phyloP scores from a whole-genome alignment of 2,329 filamentous ascomycete species.

The Cercospora sp. region DNA sequence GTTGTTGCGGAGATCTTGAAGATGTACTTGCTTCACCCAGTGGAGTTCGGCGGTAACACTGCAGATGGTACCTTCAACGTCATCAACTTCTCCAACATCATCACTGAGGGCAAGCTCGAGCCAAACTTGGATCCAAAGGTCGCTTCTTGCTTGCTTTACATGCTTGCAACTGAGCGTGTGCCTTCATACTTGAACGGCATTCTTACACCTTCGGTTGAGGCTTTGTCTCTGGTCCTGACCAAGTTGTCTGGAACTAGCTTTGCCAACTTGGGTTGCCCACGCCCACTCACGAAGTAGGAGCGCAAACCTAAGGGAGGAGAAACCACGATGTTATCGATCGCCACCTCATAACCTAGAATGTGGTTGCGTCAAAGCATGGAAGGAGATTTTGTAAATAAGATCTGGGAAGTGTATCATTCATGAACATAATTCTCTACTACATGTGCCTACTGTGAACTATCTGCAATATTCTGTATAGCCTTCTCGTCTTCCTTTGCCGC shows the following conservation, averaged over 20 bases:
- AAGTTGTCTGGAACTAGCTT: slow-evolving; percentile 36
- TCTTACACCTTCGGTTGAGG: slow-evolving; percentile 41
- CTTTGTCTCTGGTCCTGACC: slow-evolving; percentile 35
- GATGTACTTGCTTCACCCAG: slow-evolving; percentile 43
- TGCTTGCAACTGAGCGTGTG: slow-evolving; percentile 42
- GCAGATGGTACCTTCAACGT: slow-evolving; percentile 16
- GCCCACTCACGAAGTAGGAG: slow-evolving; percentile 21
- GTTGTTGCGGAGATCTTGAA: slow-evolving; percentile 44
- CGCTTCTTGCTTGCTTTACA: slow-evolving; percentile 47
- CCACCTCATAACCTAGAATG: not conserved
- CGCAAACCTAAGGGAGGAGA: not conserved
- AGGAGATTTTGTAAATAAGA: not conserved
- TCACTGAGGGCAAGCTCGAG: slow-evolving; percentile 44
- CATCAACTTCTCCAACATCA: slow-evolving; percentile 41
- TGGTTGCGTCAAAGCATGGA: not conserved
- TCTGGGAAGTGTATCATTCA: not conserved
- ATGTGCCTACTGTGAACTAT: too few relatives aligned
- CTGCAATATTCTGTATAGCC: too few relatives aligned
- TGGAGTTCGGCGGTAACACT: slow-evolving; percentile 35
- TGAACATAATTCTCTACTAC: not conserved
- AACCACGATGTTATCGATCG: not conserved
- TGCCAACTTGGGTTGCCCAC: slow-evolving; percentile 42
- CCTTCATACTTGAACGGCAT: slow-evolving; percentile 43
- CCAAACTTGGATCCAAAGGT: slow-evolving; percentile 32
- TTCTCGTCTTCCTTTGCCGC: too few relatives aligned